Conservation (phyloP, 176 grass and related monocot genomes). For the Ananas comosus region DNA sequence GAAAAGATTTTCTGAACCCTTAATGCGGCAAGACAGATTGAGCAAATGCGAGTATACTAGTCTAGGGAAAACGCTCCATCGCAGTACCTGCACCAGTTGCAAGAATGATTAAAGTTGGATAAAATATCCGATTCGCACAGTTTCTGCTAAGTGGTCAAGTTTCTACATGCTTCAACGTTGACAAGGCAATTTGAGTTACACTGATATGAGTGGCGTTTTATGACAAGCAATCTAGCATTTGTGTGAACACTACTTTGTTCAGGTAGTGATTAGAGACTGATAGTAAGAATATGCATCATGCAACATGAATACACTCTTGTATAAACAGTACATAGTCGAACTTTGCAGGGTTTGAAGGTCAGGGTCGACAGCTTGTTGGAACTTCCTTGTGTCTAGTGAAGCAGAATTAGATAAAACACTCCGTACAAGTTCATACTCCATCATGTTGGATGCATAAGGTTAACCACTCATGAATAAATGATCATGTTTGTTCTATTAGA, state of each 20-base stretch:
- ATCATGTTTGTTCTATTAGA: too few relatives aligned
- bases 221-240: neutral
- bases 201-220: neutral
- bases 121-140: neutral
- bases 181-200: neutral
- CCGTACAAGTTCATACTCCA: too few relatives aligned
- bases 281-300: neutral
- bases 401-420: neutral
- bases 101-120: neutral
- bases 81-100: neutral
- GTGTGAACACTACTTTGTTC: neutral
- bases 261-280: neutral
- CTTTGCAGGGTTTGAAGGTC: too few relatives aligned
- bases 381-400: neutral
- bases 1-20: too few relatives aligned
- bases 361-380: too few relatives aligned
- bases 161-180: neutral
- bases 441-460: too few relatives aligned
- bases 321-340: neutral
- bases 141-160: neutral
- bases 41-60: neutral
- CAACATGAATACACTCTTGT: neutral
- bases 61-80: constrained; percentile 1
- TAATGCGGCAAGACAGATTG: too few relatives aligned
- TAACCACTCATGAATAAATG: too few relatives aligned